Evolutionary conservation across 1,139 yeast species (phyloP).

Genomic region (Magnusiomyces ingens): DNA sequence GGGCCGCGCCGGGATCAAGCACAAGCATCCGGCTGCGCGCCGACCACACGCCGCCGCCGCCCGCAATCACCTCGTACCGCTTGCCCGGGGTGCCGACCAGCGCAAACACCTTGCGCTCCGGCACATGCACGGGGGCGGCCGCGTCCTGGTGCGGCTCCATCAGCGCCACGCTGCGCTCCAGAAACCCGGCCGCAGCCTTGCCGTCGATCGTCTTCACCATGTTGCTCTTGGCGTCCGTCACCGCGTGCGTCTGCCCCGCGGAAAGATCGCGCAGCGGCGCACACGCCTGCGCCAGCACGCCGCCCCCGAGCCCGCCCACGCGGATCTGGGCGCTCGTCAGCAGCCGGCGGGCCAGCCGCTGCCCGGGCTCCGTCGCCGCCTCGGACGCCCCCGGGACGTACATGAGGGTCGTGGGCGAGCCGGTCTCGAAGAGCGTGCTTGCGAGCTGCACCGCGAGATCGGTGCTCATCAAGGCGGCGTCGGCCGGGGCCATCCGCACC

Average conservation of each 20-base stretch:
- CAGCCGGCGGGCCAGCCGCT: constrained; percentile 1
- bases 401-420: constrained; percentile 25
- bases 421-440: constrained; percentile 31
- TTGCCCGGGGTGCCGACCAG: not conserved
- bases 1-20: constrained; percentile 48
- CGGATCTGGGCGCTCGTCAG: not conserved
- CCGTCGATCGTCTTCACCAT: constrained; percentile 45
- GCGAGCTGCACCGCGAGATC: constrained; percentile 29
- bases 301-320: not conserved
- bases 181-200: constrained; percentile 45
- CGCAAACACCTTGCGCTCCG: constrained; percentile 37
- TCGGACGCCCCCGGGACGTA: constrained; percentile 5
- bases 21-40: constrained; percentile 54
- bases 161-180: constrained; percentile 41
- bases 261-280: constrained; percentile 24
- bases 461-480: no score
- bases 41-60: constrained; percentile 63
- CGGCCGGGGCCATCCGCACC: no score
- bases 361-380: not conserved
- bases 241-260: constrained; percentile 26
- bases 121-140: constrained; percentile 7
- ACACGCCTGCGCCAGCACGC: constrained; percentile 4
- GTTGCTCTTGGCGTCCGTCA: constrained; percentile 46
- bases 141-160: constrained; percentile 41
- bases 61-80: constrained; percentile 46